phyloP scores from a whole-genome alignment of 768 basidiomycete genomes.

The Botryobasidium botryosum region DNA sequence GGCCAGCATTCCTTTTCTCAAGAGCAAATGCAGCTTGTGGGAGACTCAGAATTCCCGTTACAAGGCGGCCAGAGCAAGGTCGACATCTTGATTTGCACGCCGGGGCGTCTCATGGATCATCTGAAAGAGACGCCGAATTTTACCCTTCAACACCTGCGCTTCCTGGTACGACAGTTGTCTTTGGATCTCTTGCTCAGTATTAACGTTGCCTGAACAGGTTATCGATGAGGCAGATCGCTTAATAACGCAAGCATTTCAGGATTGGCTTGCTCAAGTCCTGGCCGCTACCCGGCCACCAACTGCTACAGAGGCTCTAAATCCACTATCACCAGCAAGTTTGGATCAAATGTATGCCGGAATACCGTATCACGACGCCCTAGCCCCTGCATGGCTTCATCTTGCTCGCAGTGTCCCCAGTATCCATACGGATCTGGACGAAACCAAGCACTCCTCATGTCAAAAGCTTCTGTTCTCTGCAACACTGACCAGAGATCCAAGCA shows the following conservation, averaged over 20 bases:
- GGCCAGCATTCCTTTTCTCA: constrained; percentile 91
- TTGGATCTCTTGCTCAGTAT: background rate
- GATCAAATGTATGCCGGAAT: background rate
- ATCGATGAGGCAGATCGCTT: constrained; percentile 98
- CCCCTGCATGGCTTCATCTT: constrained; percentile 38
- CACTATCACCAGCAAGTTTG: background rate
- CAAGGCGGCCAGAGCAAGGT: constrained; percentile 83
- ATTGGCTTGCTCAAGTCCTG: constrained; percentile 78
- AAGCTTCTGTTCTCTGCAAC: constrained; percentile 96
- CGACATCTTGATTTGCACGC: constrained; percentile 90
- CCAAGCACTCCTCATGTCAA: constrained; percentile 55
- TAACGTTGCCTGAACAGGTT: constrained; percentile 34
- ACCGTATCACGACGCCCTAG: constrained; percentile 36
- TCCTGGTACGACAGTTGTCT: constrained; percentile 42
- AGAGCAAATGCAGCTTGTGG: constrained; percentile 70
- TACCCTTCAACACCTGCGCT: constrained; percentile 87
- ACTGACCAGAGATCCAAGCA: constrained; percentile 85
- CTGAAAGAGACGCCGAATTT: constrained; percentile 77
- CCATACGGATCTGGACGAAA: constrained; percentile 39
- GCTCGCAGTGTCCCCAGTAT: constrained; percentile 21
- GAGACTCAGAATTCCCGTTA: constrained; percentile 28
- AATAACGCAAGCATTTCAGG: constrained; percentile 87
- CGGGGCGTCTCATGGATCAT: constrained; percentile 90
- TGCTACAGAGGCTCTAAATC: background rate
- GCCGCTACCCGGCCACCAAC: constrained; percentile 41